Conservation (phyloP, 345 rosid species). For the Viola odorata region DNA sequence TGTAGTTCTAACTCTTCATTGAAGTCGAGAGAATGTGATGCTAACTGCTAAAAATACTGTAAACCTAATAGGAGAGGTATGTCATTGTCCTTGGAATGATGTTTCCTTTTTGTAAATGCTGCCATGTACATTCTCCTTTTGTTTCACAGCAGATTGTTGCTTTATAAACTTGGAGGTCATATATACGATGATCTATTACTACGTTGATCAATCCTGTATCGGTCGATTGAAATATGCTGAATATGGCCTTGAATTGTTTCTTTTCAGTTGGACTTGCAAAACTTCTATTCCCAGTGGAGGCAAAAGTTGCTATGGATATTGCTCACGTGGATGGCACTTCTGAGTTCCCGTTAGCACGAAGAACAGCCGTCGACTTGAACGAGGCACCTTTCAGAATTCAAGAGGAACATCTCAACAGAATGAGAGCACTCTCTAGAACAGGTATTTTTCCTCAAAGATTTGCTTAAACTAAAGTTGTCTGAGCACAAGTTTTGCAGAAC, state of each 20-base stretch:
- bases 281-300: slow-evolving; percentile 77
- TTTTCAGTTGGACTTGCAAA: slow-evolving; percentile 70
- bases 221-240: background rate
- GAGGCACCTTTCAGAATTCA: slow-evolving; percentile 56
- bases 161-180: background rate
- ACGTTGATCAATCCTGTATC: too few species aligned
- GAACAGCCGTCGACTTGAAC: slow-evolving; percentile 54
- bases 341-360: slow-evolving; percentile 51
- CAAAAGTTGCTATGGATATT: slow-evolving; percentile 61
- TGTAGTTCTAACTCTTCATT: background rate
- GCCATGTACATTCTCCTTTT: background rate
- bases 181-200: too few species aligned
- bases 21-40: too few species aligned
- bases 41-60: too few species aligned
- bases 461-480: background rate
- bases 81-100: background rate
- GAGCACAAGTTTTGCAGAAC: background rate
- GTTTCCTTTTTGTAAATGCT: background rate
- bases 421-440: slow-evolving; percentile 58
- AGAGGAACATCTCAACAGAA: slow-evolving; percentile 63
- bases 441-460: slow-evolving; percentile 36
- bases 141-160: background rate
- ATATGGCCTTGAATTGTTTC: background rate
- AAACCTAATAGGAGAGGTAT: too few species aligned
- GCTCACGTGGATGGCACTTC: slow-evolving; percentile 53